A percentile compares a stretch with the other conserved stretches of the same genome.
Conservation (phyloP, 2,329 filamentous ascomycete genomes). For the Coccinonectria pachysandricola region DNA sequence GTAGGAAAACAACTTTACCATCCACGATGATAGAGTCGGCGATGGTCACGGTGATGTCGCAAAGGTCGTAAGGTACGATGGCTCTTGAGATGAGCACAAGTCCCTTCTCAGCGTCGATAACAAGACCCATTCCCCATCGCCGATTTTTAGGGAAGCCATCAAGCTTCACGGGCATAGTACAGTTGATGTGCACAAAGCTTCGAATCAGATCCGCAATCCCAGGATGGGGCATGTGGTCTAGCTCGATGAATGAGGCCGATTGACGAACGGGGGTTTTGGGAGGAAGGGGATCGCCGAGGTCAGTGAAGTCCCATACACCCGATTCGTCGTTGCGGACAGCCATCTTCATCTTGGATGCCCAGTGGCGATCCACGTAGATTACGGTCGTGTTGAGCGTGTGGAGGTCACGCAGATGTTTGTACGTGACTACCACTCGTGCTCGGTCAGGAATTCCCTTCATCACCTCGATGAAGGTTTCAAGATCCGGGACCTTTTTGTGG, state of each 20-base stretch:
- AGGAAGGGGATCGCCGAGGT: constrained; percentile 72
- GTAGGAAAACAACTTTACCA: constrained; percentile 89
- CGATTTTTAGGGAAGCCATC: constrained; percentile 95
- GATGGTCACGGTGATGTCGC: constrained; percentile 91
- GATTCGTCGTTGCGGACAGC: constrained; percentile 82
- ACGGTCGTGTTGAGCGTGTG: constrained; percentile 92
- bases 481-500: constrained; percentile 79
- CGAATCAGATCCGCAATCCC: constrained; percentile 88
- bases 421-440: constrained; percentile 82
- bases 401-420: constrained; percentile 88
- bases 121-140: constrained; percentile 89
- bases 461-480: constrained; percentile 82
- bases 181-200: constrained; percentile 89
- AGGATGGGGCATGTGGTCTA: constrained; percentile 79
- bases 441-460: constrained; percentile 77
- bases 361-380: constrained; percentile 87
- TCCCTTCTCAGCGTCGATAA: constrained; percentile 95
- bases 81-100: constrained; percentile 89
- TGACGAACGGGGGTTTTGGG: constrained; percentile 60
- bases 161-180: constrained; percentile 88
- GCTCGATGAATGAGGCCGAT: constrained; percentile 82
- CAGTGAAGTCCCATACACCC: constrained; percentile 89
- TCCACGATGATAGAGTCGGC: constrained; percentile 93
- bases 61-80: constrained; percentile 91
- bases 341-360: constrained; percentile 89